Percentiles rank a stretch among this genome's conserved stretches.
Conservation (phyloP, 768 basidiomycete genomes). For the Fomitopsis pulvina region DNA sequence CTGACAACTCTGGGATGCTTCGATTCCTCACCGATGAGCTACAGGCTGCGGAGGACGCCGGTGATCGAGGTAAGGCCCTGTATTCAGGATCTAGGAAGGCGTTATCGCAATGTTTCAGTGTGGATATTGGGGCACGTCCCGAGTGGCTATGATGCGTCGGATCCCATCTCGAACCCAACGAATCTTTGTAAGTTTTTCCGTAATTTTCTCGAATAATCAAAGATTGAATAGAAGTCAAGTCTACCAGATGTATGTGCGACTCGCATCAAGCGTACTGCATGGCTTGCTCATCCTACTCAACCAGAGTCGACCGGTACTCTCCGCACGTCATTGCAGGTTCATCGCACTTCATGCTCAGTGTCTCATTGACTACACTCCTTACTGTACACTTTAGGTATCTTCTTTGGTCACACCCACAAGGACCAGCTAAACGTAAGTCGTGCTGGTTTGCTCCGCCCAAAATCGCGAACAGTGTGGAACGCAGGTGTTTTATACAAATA, state of each 20-base stretch:
- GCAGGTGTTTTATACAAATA: constrained; percentile 66
- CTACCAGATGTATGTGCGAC: constrained; percentile 39
- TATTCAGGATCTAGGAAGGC: not conserved
- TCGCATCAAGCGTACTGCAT: not conserved
- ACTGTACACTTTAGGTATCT: constrained; percentile 40
- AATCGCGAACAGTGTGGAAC: not conserved
- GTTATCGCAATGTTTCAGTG: constrained; percentile 19
- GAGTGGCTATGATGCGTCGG: constrained; percentile 63
- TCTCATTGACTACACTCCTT: not conserved
- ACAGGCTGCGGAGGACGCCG: constrained; percentile 69
- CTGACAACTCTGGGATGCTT: constrained; percentile 70
- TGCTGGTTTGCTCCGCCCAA: not conserved
- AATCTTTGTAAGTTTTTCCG: constrained; percentile 42
- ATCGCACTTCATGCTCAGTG: not conserved
- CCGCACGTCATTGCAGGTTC: constrained; percentile 71
- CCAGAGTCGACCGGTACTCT: constrained; percentile 65
- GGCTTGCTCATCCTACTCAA: not conserved
- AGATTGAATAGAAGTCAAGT: constrained; percentile 21
- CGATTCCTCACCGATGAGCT: constrained; percentile 73
- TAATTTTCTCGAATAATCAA: not conserved
- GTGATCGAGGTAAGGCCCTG: constrained; percentile 50
- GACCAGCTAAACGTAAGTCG: constrained; percentile 52
- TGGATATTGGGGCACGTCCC: constrained; percentile 51
- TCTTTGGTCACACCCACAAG: constrained; percentile 72
- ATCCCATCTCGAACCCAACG: constrained; percentile 55